Percentiles rank a stretch among this genome's conserved stretches.
phyloP scores from a whole-genome alignment of 768 basidiomycete species.

The Pulveroboletus sp. region DNA sequence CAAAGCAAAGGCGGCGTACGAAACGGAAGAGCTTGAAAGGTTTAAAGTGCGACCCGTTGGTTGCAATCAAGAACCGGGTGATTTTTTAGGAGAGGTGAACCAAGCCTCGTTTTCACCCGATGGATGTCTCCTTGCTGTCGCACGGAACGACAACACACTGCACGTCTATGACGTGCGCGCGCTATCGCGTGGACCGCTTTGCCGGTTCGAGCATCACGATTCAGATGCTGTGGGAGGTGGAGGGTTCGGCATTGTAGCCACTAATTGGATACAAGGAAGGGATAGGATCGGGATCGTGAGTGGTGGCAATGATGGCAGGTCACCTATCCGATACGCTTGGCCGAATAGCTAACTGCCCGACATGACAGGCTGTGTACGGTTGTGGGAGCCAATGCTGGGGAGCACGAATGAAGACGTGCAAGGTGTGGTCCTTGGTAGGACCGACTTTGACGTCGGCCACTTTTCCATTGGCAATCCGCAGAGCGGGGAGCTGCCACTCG shows the following conservation, averaged over 20 bases:
- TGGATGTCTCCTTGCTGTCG: conserved; percentile 57
- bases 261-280: conserved; percentile 50
- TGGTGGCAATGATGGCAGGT: conserved; percentile 63
- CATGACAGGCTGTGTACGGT: conserved; percentile 54
- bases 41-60: conserved; percentile 21
- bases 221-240: conserved; percentile 27
- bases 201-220: conserved; percentile 47
- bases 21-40: conserved; percentile 33
- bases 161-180: conserved; percentile 66
- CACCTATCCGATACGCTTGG: not conserved
- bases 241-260: conserved; percentile 49
- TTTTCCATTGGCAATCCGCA: conserved; percentile 59
- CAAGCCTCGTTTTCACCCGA: conserved; percentile 57
- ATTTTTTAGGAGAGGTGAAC: conserved; percentile 42
- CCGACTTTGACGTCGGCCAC: conserved; percentile 53
- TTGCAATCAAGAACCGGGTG: conserved; percentile 8
- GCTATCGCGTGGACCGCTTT: conserved; percentile 44
- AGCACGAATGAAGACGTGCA: conserved; percentile 36
- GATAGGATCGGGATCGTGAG: conserved; percentile 50
- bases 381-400: conserved; percentile 60
- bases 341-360: conserved; percentile 2
- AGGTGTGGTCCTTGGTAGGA: conserved; percentile 50
- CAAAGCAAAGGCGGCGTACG: conserved; percentile 24
- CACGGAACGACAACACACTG: conserved; percentile 53
- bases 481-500: conserved; percentile 50